Conservation (phyloP, 441 rosid species). For the Populus hybrid region DNA sequence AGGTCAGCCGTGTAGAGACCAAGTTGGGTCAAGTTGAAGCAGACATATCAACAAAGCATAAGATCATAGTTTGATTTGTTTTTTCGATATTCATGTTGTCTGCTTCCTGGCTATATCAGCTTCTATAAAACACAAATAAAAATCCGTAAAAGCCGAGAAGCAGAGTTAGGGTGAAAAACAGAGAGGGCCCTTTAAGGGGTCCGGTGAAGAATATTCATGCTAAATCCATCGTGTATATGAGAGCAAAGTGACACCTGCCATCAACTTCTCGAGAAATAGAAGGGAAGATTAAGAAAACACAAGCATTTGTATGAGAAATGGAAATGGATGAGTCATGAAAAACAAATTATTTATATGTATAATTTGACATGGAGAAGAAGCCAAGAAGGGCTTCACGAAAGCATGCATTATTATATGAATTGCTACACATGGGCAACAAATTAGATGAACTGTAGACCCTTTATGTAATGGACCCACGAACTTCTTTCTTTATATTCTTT, state of each 20-base stretch:
- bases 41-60: conserved; percentile 23
- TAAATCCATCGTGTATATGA: not conserved
- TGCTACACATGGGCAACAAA: conserved; percentile 34
- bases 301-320: not conserved
- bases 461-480: conserved; percentile 21
- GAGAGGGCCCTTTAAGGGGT: not conserved
- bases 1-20: not conserved
- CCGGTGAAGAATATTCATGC: not conserved
- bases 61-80: not conserved
- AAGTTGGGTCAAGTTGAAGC: conserved; percentile 19
- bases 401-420: conserved; percentile 12
- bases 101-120: not conserved
- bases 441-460: conserved; percentile 28
- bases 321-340: not conserved
- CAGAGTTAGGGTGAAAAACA: not conserved
- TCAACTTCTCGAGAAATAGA: not conserved
- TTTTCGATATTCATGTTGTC: not conserved
- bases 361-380: not conserved
- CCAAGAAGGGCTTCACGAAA: not conserved
- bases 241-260: no score
- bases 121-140: not conserved
- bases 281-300: not conserved
- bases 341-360: not conserved
- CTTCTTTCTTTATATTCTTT: conserved; percentile 17
- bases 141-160: not conserved